Percentiles rank a stretch among this genome's conserved stretches.
Evolutionary conservation across 805 yeast genomes (phyloP).

Genomic region (Saccharomycopsis malanga): DNA sequence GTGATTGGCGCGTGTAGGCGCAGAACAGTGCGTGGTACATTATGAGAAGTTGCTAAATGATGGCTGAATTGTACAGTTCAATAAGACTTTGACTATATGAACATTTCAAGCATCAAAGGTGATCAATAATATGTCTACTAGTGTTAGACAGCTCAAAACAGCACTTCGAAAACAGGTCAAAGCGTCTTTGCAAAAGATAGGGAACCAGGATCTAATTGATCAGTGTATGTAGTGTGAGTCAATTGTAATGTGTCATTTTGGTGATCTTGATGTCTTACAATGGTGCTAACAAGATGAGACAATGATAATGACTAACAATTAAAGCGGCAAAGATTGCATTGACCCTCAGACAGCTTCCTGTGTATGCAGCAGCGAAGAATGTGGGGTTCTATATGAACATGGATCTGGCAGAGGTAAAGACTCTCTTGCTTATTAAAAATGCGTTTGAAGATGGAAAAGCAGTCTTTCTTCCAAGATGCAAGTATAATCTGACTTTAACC

Average conservation of each 20-base stretch:
- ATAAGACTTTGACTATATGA: too few relatives aligned
- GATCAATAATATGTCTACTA: too few relatives aligned
- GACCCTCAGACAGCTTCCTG: slow-evolving; percentile 18
- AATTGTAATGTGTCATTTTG: too few relatives aligned
- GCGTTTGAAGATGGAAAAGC: slow-evolving; percentile 44
- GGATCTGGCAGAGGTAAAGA: slow-evolving; percentile 64
- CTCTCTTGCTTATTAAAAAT: slow-evolving; percentile 43
- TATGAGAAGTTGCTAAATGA: too few relatives aligned
- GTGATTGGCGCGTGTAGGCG: too few relatives aligned
- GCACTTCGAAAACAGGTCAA: slow-evolving; percentile 3
- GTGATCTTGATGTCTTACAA: too few relatives aligned
- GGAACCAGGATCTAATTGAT: slow-evolving; percentile 13
- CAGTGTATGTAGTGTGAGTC: slow-evolving; percentile 16
- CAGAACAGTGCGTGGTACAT: too few relatives aligned
- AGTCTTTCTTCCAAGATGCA: slow-evolving; percentile 55
- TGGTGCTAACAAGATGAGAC: too few relatives aligned
- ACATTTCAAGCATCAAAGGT: too few relatives aligned
- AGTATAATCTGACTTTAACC: slow-evolving; percentile 29
- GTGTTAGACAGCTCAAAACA: slow-evolving; percentile 1
- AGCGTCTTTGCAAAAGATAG: slow-evolving; percentile 1
- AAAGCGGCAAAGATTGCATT: slow-evolving; percentile 4
- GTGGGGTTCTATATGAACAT: slow-evolving; percentile 73
- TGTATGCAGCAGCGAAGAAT: slow-evolving; percentile 37
- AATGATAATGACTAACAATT: neutral
- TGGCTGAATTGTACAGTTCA: too few relatives aligned